These are phyloP conservation scores for Saturnispora sekii DNA, from an alignment of 805 yeast genomes.

Conservation along the genomic window DNA sequence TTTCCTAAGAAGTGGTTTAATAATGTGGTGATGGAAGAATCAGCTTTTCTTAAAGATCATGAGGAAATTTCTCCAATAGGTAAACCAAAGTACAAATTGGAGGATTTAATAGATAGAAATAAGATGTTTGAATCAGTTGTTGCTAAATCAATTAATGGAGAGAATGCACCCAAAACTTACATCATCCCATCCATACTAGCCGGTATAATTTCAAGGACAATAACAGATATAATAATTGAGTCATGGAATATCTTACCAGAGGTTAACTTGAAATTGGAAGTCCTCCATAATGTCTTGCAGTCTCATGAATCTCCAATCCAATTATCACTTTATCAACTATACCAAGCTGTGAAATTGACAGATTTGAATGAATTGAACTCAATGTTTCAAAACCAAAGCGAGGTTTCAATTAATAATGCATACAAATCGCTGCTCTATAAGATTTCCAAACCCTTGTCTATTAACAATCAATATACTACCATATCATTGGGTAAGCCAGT, in stretches of 20 bases:
- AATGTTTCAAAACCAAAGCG: slow-evolving; percentile 17
- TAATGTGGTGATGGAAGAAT: slow-evolving; percentile 24
- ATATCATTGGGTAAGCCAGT: slow-evolving; percentile 20
- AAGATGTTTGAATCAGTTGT: slow-evolving; percentile 22
- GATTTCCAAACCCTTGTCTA: slow-evolving; percentile 14
- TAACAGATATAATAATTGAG: slow-evolving; percentile 19
- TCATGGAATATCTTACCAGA: slow-evolving; percentile 27
- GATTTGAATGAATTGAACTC: slow-evolving; percentile 23
- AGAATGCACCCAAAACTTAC: slow-evolving; percentile 20
- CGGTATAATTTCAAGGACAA: slow-evolving; percentile 21
- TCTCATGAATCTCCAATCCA: slow-evolving; percentile 33
- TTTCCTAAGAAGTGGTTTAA: slow-evolving; percentile 32
- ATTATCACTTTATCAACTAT: slow-evolving; percentile 30
- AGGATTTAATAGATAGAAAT: slow-evolving; percentile 22
- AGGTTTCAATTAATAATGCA: slow-evolving; percentile 17
- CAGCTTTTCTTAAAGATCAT: slow-evolving; percentile 11
- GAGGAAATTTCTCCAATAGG: slow-evolving; percentile 22
- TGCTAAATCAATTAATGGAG: slow-evolving; percentile 15
- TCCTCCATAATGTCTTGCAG: slow-evolving; percentile 27
- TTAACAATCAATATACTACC: slow-evolving; percentile 24
- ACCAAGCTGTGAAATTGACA: slow-evolving; percentile 26
- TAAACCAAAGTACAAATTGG: slow-evolving; percentile 26
- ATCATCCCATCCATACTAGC: slow-evolving; percentile 26
- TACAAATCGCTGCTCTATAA: slow-evolving; percentile 19
- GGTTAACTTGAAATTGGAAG: slow-evolving; percentile 27